These are phyloP conservation scores for Aspergillus chevalieri DNA, from an alignment of 2,329 filamentous ascomycete species.

Conservation along the genomic window DNA sequence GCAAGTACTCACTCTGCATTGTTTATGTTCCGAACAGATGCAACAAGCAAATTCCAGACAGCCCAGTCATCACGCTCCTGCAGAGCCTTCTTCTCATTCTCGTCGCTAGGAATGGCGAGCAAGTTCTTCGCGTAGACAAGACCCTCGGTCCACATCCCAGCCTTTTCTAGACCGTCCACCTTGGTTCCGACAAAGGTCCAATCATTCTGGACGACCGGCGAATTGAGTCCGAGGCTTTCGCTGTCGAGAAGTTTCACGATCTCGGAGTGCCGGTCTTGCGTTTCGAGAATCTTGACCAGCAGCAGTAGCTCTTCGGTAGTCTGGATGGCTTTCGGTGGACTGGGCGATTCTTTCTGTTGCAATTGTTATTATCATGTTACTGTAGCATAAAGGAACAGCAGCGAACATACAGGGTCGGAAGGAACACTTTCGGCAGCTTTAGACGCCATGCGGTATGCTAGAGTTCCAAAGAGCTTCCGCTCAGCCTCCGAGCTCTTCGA, in stretches of 20 bases:
- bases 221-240: constrained; percentile 36
- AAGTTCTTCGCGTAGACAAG: constrained; percentile 31
- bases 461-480: constrained; percentile 43
- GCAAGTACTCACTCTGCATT: constrained; percentile 26
- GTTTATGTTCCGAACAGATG: constrained; percentile 25
- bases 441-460: constrained; percentile 45
- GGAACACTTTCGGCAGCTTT: constrained; percentile 42
- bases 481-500: constrained; percentile 34
- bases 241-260: constrained; percentile 38
- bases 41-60: constrained; percentile 40
- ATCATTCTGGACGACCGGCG: constrained; percentile 39
- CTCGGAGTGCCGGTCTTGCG: constrained; percentile 35
- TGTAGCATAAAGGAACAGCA: no score
- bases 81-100: constrained; percentile 20
- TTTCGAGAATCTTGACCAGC: constrained; percentile 39
- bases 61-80: constrained; percentile 41
- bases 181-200: constrained; percentile 37
- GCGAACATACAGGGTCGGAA: constrained; percentile 35
- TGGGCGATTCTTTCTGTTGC: constrained; percentile 35
- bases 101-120: constrained; percentile 29
- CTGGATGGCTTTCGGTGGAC: constrained; percentile 40
- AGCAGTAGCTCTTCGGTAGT: constrained; percentile 42
- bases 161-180: constrained; percentile 31
- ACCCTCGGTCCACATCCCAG: constrained; percentile 34
- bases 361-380: constrained; percentile 14